Percentiles rank a stretch among this genome's conserved stretches.
phyloP scores from a whole-genome alignment of 257 asterid species.

The Nicotiana benthamiana region DNA sequence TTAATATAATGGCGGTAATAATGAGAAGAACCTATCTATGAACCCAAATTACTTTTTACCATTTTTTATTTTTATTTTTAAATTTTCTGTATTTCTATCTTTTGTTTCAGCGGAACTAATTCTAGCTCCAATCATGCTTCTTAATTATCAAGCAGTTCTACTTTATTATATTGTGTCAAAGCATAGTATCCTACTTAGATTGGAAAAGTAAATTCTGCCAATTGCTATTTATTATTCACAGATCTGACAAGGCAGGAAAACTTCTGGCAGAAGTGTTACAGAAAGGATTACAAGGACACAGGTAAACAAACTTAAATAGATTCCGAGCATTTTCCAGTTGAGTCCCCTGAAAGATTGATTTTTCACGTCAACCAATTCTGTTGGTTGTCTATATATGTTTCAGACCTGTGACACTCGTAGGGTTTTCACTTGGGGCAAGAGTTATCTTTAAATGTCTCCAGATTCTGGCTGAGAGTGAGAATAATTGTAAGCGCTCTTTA shows the following conservation, averaged over 20 bases:
- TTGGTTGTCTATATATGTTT: slow-evolving; percentile 19
- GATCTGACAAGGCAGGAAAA: slow-evolving; percentile 91
- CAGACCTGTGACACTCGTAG: slow-evolving; percentile 97
- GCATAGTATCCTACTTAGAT: not conserved
- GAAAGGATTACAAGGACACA: slow-evolving; percentile 81
- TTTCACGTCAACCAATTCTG: slow-evolving; percentile 1
- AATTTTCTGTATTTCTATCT: not conserved
- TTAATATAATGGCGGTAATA: not conserved
- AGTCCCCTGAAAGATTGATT: slow-evolving; percentile 1
- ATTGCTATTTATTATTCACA: slow-evolving; percentile 24
- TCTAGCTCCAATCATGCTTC: slow-evolving; percentile 1
- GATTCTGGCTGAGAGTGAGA: slow-evolving; percentile 56
- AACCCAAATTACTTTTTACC: not conserved
- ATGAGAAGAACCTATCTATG: not conserved
- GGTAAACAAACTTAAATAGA: slow-evolving; percentile 26
- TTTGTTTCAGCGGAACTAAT: not conserved
- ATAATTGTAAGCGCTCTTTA: slow-evolving; percentile 34
- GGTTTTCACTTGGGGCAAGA: slow-evolving; percentile 96
- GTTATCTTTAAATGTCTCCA: slow-evolving; percentile 90
- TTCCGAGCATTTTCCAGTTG: not conserved
- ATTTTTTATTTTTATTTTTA: not conserved
- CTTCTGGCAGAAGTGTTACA: slow-evolving; percentile 81
- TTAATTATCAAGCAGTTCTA: slow-evolving; percentile 6
- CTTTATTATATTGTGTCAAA: not conserved
- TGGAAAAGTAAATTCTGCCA: not conserved